These are phyloP conservation scores for Conticribra weissflogii DNA, from an alignment of 108 stramenopile genomes.

Conservation along the genomic window DNA sequence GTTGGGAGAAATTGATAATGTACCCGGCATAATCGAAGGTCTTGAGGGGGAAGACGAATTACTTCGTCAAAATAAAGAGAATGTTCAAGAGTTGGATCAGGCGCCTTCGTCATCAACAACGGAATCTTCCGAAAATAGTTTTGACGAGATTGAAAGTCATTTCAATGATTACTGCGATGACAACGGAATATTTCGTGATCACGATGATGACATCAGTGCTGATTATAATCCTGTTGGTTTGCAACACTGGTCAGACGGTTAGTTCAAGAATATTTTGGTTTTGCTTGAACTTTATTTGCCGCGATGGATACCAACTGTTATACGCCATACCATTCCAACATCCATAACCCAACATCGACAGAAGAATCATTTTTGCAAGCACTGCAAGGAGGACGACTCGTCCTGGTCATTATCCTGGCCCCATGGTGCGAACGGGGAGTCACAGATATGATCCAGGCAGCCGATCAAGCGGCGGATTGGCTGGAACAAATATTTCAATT, in stretches of 20 bases:
- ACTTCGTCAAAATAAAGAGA: too few relatives aligned
- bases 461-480: slow-evolving; percentile 20
- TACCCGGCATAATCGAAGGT: too few relatives aligned
- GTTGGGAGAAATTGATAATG: too few relatives aligned
- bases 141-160: not conserved
- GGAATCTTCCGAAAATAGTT: not conserved
- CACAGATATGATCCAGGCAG: slow-evolving; percentile 1
- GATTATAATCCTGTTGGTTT: slow-evolving; percentile 32
- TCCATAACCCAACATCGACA: slow-evolving; percentile 1
- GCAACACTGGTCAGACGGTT: slow-evolving; percentile 43
- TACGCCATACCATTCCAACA: not conserved
- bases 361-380: slow-evolving; percentile 25
- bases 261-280: not conserved
- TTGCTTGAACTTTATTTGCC: not conserved
- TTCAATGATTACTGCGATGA: slow-evolving; percentile 4
- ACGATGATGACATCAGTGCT: not conserved
- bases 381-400: slow-evolving; percentile 34
- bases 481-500: slow-evolving; percentile 29
- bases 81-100: too few relatives aligned
- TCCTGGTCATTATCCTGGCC: slow-evolving; percentile 40
- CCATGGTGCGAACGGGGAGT: slow-evolving; percentile 35
- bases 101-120: not conserved
- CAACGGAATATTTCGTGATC: not conserved
- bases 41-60: too few relatives aligned
- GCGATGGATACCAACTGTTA: too few relatives aligned